Conservation (phyloP, 2,329 filamentous ascomycete species). For the Verticillium zaregamsianum region DNA sequence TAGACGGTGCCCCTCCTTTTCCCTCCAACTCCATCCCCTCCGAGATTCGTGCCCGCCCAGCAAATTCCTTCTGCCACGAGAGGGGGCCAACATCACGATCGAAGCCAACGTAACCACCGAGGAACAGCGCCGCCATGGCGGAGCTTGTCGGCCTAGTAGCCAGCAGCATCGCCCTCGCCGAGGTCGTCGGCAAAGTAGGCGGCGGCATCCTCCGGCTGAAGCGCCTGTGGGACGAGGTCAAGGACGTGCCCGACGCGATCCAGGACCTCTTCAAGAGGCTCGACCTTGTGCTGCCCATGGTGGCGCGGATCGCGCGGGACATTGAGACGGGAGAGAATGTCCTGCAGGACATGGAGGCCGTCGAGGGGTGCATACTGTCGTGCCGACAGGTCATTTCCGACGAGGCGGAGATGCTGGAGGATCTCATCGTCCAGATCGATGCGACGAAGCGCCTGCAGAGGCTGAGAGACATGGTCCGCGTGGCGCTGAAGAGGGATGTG, state of each 20-base stretch:
- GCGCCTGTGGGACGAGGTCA: slow-evolving; percentile 6
- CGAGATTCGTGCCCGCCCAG: no score
- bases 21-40: no score
- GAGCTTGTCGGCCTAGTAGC: slow-evolving; percentile 6
- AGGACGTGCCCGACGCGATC: slow-evolving; percentile 6
- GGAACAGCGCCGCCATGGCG: slow-evolving; percentile 2
- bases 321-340: background rate
- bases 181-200: slow-evolving; percentile 4
- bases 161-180: slow-evolving; percentile 7
- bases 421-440: background rate
- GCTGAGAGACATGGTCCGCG: slow-evolving; percentile 3
- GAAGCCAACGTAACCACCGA: no score
- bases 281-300: background rate
- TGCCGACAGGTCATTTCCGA: slow-evolving; percentile 2
- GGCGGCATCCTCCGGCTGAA: slow-evolving; percentile 4
- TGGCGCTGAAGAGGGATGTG: slow-evolving; percentile 4
- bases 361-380: background rate
- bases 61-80: no score
- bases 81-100: no score
- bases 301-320: background rate
- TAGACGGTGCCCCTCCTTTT: background rate
- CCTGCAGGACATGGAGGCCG: background rate
- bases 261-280: background rate
- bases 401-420: background rate
- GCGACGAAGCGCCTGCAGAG: slow-evolving; percentile 1